Conservation (phyloP, 257 asterid species). For the Primulina huaijiensis region DNA sequence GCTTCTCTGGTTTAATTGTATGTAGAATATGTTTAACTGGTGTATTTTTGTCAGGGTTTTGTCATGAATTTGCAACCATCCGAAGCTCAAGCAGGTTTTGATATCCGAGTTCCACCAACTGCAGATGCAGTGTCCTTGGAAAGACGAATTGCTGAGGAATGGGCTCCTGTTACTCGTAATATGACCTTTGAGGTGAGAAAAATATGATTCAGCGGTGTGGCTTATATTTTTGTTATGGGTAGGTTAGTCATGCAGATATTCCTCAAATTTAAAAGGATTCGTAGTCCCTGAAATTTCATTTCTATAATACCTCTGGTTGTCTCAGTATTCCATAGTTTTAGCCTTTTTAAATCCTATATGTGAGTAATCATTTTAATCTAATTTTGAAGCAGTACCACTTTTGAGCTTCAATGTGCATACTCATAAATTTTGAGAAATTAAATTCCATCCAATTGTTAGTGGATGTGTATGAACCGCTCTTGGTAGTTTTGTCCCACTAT, state of each 20-base stretch:
- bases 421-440: background rate
- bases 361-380: background rate
- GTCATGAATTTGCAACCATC: constrained; percentile 99
- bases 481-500: constrained; percentile 15
- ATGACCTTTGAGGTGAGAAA: constrained; percentile 85
- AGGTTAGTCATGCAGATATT: constrained; percentile 5
- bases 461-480: background rate
- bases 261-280: background rate
- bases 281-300: no score
- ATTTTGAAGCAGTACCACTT: background rate
- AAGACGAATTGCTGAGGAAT: constrained; percentile 84
- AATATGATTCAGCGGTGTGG: constrained; percentile 1
- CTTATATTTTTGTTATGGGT: constrained; percentile 5
- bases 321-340: background rate
- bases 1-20: background rate
- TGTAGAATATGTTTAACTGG: background rate
- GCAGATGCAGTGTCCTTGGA: constrained; percentile 73
- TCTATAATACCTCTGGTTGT: constrained; percentile 1
- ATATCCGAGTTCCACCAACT: constrained; percentile 88
- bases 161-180: constrained; percentile 90
- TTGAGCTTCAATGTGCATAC: constrained; percentile 9
- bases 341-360: background rate
- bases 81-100: constrained; percentile 97
- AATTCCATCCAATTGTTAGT: background rate
- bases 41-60: constrained; percentile 60